phyloP scores from a whole-genome alignment of 371 early-diverging fungal genomes.

The Entomophthora muscae region DNA sequence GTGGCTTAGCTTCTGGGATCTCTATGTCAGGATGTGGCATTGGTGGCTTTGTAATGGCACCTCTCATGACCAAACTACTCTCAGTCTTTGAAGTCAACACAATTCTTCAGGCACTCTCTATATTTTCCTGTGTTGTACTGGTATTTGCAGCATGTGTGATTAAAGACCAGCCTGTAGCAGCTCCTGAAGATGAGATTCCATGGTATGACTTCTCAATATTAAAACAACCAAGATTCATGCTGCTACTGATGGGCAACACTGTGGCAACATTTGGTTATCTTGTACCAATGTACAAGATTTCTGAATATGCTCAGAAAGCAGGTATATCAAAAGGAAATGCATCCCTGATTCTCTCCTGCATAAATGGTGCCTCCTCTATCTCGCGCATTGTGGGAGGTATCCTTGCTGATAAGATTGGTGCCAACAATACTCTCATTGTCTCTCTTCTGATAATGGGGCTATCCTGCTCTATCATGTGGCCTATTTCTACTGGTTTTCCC shows the following conservation, averaged over 20 bases:
- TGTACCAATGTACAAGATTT: constrained; percentile 4
- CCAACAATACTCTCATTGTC: too few relatives aligned
- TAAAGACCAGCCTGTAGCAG: not conserved
- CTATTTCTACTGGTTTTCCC: constrained; percentile 23
- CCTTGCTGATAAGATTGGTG: constrained; percentile 39
- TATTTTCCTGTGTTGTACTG: constrained; percentile 28
- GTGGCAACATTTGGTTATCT: constrained; percentile 15
- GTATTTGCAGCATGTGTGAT: constrained; percentile 10
- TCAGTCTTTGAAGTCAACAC: constrained; percentile 28
- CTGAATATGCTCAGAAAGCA: constrained; percentile 7
- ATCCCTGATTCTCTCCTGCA: constrained; percentile 27
- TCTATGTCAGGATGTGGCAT: constrained; percentile 58
- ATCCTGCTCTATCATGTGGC: constrained; percentile 24
- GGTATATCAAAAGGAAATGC: constrained; percentile 17
- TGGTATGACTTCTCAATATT: too few relatives aligned
- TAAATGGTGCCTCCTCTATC: constrained; percentile 34
- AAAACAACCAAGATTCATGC: constrained; percentile 11
- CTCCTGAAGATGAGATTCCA: too few relatives aligned
- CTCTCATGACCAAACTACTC: constrained; percentile 29
- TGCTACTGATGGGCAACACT: constrained; percentile 10
- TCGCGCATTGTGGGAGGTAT: constrained; percentile 44
- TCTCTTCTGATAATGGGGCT: too few relatives aligned
- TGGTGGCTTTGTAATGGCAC: constrained; percentile 54
- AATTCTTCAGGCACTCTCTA: constrained; percentile 46
- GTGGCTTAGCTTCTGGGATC: constrained; percentile 55